Base-by-base conservation (phyloP, 495 filamentous ascomycete species). In the Daldinia bambusicola region DNA sequence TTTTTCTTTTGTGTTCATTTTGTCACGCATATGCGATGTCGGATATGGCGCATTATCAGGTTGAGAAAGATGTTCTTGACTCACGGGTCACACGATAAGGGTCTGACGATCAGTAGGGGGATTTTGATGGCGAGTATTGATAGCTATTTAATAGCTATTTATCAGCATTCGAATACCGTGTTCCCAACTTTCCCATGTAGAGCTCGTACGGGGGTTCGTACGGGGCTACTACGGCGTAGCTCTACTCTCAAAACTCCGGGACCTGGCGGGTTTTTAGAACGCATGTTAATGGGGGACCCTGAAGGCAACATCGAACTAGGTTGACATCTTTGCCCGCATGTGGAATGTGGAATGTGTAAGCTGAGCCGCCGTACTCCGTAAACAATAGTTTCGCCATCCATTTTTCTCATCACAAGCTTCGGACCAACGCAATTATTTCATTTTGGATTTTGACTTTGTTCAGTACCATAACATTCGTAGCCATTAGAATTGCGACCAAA, bases 71-170 rank as follows among this genome's bases (percentile, higher is more conserved):
- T 6, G 0, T 34, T 55, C 30, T 65, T 61, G 56, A 62, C 66
- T 73, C 66, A 69, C 43, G 48, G 45, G 65, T 69, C 66, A 69
- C 52, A 53, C 57, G 70, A 65, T 52, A 69, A 51, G 66, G 66
- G 66, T 57, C 52, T 69, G 70, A 66, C 56, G 55, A 69, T 66
- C 66, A 69, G 66, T 38, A 69, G 57, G 20, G 63, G 70, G 3
- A 26, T 26, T 26, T 50, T 66, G 61, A 69, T 73, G 66, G 66
- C 22, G 62, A 62, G 56, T 26, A 55, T 55, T 69, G 61, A 69
- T 66, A 73, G 70, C 62, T 31, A 66, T 73, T 69, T 69, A 73
- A 69, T 66, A 73, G 70, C 62, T 31, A 66, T 73, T 69, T 69
- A 73, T 72, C 37, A 34, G 61, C 56, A 68, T 56, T 60, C 18